These are phyloP conservation scores for Fusarium ramigenum DNA, from an alignment of 2,329 filamentous ascomycete genomes.

Conservation along the genomic window DNA sequence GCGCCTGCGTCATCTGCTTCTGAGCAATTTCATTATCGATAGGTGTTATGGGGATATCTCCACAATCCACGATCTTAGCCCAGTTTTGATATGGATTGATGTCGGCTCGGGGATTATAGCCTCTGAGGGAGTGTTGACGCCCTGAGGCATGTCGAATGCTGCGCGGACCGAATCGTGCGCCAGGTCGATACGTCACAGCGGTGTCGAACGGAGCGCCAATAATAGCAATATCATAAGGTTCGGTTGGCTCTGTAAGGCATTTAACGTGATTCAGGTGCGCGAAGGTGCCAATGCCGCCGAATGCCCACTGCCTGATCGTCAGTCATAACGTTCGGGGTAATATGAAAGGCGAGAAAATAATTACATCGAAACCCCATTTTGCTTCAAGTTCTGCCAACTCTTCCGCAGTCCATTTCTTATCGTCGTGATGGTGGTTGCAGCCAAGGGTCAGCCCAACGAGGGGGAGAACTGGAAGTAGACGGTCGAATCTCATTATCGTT, in stretches of 20 bases:
- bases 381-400: conserved; percentile 61
- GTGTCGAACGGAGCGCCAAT: conserved; percentile 80
- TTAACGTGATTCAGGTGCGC: conserved; percentile 76
- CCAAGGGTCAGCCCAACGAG: conserved; percentile 38
- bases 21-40: conserved; percentile 86
- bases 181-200: conserved; percentile 69
- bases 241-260: conserved; percentile 71
- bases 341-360: too few relatives aligned
- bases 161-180: conserved; percentile 82
- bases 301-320: too few relatives aligned
- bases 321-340: too few relatives aligned
- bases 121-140: conserved; percentile 80
- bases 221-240: conserved; percentile 75
- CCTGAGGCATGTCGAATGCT: conserved; percentile 86
- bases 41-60: conserved; percentile 87
- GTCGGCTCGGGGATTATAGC: conserved; percentile 80
- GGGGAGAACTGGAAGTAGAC: conserved; percentile 17
- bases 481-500: not conserved
- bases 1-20: conserved; percentile 84
- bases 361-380: conserved; percentile 68
- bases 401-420: conserved; percentile 59
- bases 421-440: conserved; percentile 46
- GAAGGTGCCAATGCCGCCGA: conserved; percentile 79
- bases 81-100: conserved; percentile 87
- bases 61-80: conserved; percentile 86